Base-by-base conservation (phyloP, 2,329 filamentous ascomycete species). In the Phaeosphaeria sp. region DNA sequence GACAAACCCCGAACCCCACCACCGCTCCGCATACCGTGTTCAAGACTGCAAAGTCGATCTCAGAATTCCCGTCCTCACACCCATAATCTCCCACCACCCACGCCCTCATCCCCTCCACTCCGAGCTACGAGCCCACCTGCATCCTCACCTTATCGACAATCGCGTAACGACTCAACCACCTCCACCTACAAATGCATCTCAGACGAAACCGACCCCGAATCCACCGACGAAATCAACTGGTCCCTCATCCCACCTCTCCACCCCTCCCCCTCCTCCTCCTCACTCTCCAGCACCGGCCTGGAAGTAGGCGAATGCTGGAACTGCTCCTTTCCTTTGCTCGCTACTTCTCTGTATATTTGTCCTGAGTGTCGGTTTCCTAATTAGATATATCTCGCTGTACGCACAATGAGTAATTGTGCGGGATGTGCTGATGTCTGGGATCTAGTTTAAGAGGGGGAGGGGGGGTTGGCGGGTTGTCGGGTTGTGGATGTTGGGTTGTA, bases 291-390 rank as follows among this genome's bases (percentile, higher is more conserved):
- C 1, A 11, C 40, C 15, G 15, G 4, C 25, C 30, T 11, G 21
- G 13, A 2, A 36, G 13, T 44, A 50, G 22, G 50, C 7, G 43
- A 56, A 22, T 61, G 59, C 40, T 61, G 56, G 59, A 25, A 51
- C 22, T 61, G 59, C 51, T 27, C 25, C 18, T n/a, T 42, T 22
- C 9, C 56, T 6, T 20, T 61, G 20, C 40, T 24, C 8, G 22
- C 15, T n/a, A 9, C 20, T 18, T 18, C 13, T 22, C 13, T 20
- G 18, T 30, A 20, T 21, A 6, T 22, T 49, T 61, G 53, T 47
- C 9, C 6, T 2, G 59, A 56, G 5, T 59, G 59, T 45, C 18
- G 20, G 15, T 20, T 55, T 11, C 59, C 56, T 4, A 58, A 61
- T 3, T 61, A 36, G 33, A n/a, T n/a, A n/a, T n/a, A n/a, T n/a